Conservation (phyloP, 148 eudicot genomes). For the Amaranthus cruentus region DNA sequence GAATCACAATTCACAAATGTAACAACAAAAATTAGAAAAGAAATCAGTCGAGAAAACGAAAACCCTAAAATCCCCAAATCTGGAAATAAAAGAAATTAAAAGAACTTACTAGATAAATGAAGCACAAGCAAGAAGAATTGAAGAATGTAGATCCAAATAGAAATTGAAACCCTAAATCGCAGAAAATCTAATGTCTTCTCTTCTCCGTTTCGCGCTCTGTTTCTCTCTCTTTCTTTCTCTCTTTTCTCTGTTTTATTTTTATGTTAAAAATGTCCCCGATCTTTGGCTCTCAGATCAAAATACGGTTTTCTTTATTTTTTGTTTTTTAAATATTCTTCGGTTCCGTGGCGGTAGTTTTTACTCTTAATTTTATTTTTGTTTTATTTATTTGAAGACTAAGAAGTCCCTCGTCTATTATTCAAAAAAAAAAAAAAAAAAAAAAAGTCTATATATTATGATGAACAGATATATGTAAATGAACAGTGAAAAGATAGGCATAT, state of each 20-base stretch:
- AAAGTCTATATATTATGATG: too few species aligned
- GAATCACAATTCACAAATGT: background rate
- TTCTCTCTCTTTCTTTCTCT: slow-evolving; percentile 1
- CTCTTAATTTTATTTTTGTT: too few species aligned
- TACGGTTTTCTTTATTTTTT: too few species aligned
- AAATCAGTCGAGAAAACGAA: slow-evolving; percentile 10
- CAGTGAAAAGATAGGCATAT: too few species aligned
- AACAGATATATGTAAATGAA: too few species aligned
- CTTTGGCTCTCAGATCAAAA: background rate
- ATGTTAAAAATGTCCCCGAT: too few species aligned
- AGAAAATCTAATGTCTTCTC: background rate
- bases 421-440: too few species aligned
- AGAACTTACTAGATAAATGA: slow-evolving; percentile 17
- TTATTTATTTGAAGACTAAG: too few species aligned
- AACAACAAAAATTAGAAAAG: background rate
- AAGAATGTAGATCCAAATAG: slow-evolving; percentile 15
- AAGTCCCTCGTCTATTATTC: too few species aligned
- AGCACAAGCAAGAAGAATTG: background rate
- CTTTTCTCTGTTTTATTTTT: background rate
- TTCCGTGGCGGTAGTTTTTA: too few species aligned
- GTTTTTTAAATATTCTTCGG: too few species aligned
- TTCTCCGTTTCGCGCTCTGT: slow-evolving; percentile 14
- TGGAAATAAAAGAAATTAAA: background rate
- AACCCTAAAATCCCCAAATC: slow-evolving; percentile 26
- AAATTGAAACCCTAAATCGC: slow-evolving; percentile 10